These are phyloP conservation scores for Raphanus hybrid DNA, from an alignment of 441 rosid genomes.

Conservation along the genomic window DNA sequence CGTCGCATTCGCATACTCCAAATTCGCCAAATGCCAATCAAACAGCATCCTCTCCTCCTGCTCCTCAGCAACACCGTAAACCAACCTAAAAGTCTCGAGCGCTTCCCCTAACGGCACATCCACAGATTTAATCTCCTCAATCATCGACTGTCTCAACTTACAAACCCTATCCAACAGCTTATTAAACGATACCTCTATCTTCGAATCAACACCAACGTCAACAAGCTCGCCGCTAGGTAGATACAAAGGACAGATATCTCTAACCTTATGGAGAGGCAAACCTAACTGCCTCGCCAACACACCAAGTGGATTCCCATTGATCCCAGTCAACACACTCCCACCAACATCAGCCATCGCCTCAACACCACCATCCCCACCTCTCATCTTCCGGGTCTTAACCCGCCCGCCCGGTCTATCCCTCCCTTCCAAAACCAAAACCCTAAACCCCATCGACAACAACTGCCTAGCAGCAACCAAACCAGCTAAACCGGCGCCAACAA, in stretches of 20 bases:
- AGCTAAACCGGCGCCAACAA: no score
- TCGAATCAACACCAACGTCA: constrained; percentile 78
- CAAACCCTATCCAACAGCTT: constrained; percentile 86
- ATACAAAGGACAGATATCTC: constrained; percentile 90
- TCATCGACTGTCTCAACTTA: constrained; percentile 89
- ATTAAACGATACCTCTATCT: constrained; percentile 78
- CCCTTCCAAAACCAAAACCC: no score
- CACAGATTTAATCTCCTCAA: constrained; percentile 83
- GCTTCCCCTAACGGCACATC: constrained; percentile 86
- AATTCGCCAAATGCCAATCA: constrained; percentile 93
- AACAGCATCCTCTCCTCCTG: constrained; percentile 80
- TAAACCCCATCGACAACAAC: no score
- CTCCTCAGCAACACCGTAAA: constrained; percentile 77
- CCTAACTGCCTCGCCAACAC: constrained; percentile 85
- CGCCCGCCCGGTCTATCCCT: no score
- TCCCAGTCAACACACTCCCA: constrained; percentile 90
- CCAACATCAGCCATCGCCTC: constrained; percentile 85
- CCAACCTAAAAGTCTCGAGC: constrained; percentile 78
- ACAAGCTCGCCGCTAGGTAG: constrained; percentile 76
- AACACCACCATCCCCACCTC: constrained; percentile 76
- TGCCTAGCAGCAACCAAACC: no score
- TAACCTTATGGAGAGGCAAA: constrained; percentile 90
- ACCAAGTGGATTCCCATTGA: constrained; percentile 88
- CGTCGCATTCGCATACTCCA: constrained; percentile 92
- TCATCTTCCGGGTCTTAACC: constrained; percentile 47